Evolutionary conservation across 192 early-diverging fungal species (phyloP).

Genomic region (Coemansia sp.): DNA sequence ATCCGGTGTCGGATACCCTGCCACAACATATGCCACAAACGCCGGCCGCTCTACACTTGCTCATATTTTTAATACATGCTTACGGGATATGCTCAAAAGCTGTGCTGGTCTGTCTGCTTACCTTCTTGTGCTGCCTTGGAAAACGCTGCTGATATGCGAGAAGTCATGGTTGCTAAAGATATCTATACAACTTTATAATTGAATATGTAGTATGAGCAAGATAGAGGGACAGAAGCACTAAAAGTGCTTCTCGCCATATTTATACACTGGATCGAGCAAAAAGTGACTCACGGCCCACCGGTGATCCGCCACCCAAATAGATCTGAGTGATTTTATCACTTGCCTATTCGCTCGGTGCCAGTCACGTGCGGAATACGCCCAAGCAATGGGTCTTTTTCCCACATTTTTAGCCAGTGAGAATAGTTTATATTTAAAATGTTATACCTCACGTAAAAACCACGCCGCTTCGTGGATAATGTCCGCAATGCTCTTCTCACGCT

Average conservation of each 20-base stretch:
- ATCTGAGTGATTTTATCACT: neutral
- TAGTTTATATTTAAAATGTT: neutral
- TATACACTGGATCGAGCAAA: neutral
- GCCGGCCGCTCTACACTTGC: slow-evolving; percentile 59
- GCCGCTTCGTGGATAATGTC: slow-evolving; percentile 47
- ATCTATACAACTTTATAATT: neutral
- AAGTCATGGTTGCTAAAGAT: slow-evolving; percentile 18
- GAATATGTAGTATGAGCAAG: neutral
- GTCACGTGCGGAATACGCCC: neutral
- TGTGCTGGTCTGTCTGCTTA: neutral
- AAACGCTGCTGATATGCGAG: slow-evolving; percentile 43
- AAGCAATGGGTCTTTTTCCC: neutral
- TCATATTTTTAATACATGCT: neutral
- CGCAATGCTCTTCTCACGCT: slow-evolving; percentile 31
- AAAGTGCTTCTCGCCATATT: neutral
- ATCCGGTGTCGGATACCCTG: slow-evolving; percentile 80
- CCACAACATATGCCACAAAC: slow-evolving; percentile 93
- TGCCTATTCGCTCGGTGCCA: neutral
- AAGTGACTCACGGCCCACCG: neutral
- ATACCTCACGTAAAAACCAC: slow-evolving; percentile 47
- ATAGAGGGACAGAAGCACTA: neutral
- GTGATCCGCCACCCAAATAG: neutral
- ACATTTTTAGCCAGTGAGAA: no score
- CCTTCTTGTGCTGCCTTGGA: slow-evolving; percentile 34
- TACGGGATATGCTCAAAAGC: neutral